Conservation (phyloP, 108 stramenopile species). For the Aureococcus anophagefferens region DNA sequence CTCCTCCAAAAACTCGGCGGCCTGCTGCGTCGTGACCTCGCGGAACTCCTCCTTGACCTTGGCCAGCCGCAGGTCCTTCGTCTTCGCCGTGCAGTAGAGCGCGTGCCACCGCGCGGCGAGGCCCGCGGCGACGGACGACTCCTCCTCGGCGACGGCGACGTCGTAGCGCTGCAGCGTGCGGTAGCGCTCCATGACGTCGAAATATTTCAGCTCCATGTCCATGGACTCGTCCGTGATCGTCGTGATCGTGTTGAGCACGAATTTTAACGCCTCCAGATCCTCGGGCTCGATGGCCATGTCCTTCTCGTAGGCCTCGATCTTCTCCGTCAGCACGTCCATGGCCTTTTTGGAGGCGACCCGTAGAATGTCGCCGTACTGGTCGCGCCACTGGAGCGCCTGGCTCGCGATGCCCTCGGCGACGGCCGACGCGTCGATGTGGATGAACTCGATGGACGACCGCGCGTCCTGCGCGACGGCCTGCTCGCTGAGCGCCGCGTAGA, state of each 20-base stretch:
- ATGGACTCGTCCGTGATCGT: conserved; percentile 22
- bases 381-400: conserved; percentile 42
- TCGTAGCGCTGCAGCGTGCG: conserved; percentile 38
- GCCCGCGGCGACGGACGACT: conserved; percentile 19
- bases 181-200: conserved; percentile 30
- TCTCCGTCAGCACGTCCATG: conserved; percentile 23
- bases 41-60: conserved; percentile 50
- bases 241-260: conserved; percentile 42
- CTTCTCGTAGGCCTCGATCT: conserved; percentile 15
- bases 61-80: conserved; percentile 48
- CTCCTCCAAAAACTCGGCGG: conserved; percentile 35
- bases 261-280: conserved; percentile 47
- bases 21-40: conserved; percentile 43
- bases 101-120: conserved; percentile 21
- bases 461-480: conserved; percentile 18
- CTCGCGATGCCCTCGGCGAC: conserved; percentile 39
- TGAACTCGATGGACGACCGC: conserved; percentile 45
- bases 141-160: conserved; percentile 29
- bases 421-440: conserved; percentile 43
- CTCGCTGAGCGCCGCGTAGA: conserved; percentile 30
- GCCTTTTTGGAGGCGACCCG: conserved; percentile 25
- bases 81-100: conserved; percentile 37
- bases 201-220: conserved; percentile 42
- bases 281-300: conserved; percentile 27
- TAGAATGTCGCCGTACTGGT: conserved; percentile 45